Conservation (phyloP, 2,329 filamentous ascomycete species). For the Cercospora brassicicola region DNA sequence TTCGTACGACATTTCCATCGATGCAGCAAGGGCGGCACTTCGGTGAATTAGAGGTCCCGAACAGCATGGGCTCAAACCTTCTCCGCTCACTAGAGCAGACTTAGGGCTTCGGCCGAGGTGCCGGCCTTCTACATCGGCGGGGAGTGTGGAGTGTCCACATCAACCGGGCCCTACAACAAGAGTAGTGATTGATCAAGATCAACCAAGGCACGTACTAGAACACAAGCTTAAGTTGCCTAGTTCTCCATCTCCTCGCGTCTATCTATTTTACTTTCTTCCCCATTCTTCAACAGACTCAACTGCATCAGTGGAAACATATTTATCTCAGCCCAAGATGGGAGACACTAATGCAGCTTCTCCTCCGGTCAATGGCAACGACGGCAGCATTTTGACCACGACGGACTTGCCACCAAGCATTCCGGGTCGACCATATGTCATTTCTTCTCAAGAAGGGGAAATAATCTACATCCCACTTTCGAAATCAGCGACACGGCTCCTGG, state of each 20-base stretch:
- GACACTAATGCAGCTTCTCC: neutral
- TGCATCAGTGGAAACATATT: neutral
- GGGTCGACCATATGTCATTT: slow-evolving; percentile 32
- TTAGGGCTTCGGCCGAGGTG: slow-evolving; percentile 14
- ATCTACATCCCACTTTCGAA: slow-evolving; percentile 56
- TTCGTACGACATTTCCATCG: neutral
- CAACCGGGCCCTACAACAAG: neutral
- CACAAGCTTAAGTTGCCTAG: neutral
- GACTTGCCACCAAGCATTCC: slow-evolving; percentile 26
- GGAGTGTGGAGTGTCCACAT: neutral
- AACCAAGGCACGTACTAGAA: neutral
- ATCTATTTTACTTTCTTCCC: neutral
- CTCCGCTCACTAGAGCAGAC: neutral
- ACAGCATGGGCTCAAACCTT: neutral
- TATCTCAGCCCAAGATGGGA: neutral
- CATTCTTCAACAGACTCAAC: neutral
- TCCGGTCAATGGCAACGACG: neutral
- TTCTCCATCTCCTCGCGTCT: neutral
- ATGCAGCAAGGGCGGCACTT: neutral
- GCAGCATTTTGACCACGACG: slow-evolving; percentile 7
- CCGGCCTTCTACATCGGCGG: neutral
- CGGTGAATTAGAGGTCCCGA: neutral
- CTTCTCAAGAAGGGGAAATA: slow-evolving; percentile 49
- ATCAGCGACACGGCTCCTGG: slow-evolving; percentile 53
- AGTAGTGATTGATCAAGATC: neutral